Evolutionary conservation across 371 early-diverging fungal species (phyloP).

Genomic region (Haplosporangium sp.): DNA sequence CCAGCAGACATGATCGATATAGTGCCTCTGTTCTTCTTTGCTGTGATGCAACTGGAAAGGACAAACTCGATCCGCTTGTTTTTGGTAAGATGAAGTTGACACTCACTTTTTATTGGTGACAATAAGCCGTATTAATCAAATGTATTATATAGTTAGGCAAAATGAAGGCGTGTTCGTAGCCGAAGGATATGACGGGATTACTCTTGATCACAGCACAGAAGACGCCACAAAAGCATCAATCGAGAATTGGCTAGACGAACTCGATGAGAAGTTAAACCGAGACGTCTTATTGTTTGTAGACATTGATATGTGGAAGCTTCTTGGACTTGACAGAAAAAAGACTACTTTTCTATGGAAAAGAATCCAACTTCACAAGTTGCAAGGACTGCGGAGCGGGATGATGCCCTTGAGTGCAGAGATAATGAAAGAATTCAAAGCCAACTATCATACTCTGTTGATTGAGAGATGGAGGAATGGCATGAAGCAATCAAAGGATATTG

Average conservation of each 20-base stretch:
- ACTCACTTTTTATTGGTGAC: neutral
- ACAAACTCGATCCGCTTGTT: neutral
- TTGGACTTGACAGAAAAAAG: neutral
- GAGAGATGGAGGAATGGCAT: neutral
- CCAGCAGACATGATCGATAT: neutral
- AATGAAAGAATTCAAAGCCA: constrained; percentile 6
- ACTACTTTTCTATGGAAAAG: neutral
- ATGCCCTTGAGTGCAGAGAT: neutral
- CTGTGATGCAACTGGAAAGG: constrained; percentile 10
- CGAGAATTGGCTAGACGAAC: constrained; percentile 9
- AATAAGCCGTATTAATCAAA: neutral
- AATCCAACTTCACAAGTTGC: neutral
- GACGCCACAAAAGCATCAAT: neutral
- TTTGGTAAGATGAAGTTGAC: neutral
- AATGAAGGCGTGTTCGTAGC: neutral
- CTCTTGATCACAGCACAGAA: neutral
- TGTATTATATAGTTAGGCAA: constrained; percentile 6
- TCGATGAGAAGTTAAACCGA: neutral
- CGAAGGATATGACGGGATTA: neutral
- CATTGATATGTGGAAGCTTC: neutral
- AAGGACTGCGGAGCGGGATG: neutral
- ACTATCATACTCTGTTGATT: neutral
- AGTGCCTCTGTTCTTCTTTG: constrained; percentile 12
- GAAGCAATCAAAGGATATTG: neutral
- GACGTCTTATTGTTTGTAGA: neutral